A percentile compares a stretch with the other conserved stretches of the same genome.
phyloP scores from a whole-genome alignment of 257 asterid genomes.

The Rehmannia glutinosa region DNA sequence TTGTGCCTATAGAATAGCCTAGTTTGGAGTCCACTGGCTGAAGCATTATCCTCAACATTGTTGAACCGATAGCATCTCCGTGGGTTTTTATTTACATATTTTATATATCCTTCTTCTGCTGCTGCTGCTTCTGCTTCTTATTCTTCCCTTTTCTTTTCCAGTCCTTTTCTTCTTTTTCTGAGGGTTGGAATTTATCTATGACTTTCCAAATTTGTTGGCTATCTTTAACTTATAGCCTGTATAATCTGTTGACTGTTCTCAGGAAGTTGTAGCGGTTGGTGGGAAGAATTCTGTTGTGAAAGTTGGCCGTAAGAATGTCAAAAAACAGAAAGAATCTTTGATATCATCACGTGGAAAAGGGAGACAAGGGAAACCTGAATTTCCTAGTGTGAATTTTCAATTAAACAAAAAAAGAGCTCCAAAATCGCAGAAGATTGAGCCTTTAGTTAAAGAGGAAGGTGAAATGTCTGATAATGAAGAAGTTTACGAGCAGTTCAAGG shows the following conservation, averaged over 20 bases:
- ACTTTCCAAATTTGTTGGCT: not conserved
- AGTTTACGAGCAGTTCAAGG: conserved; percentile 95
- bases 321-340: conserved; percentile 60
- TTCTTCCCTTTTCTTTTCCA: not conserved
- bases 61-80: no score
- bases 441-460: conserved; percentile 96
- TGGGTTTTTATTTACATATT: not conserved
- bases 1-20: not conserved
- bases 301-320: conserved; percentile 67
- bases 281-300: conserved; percentile 57
- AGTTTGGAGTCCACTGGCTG: not conserved
- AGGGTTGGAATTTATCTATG: not conserved
- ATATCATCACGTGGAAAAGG: conserved; percentile 44
- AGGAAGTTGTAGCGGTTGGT: conserved; percentile 86
- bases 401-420: conserved; percentile 44
- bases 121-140: no score
- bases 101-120: no score
- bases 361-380: conserved; percentile 52
- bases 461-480: conserved; percentile 97
- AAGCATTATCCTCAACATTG: no score
- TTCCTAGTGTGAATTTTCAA: conserved; percentile 42
- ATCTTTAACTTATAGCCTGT: conserved; percentile 4
- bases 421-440: conserved; percentile 69
- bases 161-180: no score
- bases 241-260: conserved; percentile 30